A percentile compares a stretch with the other conserved stretches of the same genome.
Evolutionary conservation across 192 early-diverging fungal species (phyloP).

Genomic region (Lunasporangiospora selenospora): DNA sequence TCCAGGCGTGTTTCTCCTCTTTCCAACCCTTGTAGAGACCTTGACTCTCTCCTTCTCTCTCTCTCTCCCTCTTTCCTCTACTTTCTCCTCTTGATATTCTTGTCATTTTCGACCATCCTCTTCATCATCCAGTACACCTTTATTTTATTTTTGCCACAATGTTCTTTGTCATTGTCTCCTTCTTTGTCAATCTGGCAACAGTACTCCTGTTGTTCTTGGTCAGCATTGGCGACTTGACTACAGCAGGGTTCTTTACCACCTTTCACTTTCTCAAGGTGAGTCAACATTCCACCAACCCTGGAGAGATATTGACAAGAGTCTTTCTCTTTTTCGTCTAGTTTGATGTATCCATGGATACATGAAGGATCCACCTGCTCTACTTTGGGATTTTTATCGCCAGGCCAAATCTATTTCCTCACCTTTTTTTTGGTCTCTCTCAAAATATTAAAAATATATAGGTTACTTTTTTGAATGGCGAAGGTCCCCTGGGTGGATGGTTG

Average conservation of each 20-base stretch:
- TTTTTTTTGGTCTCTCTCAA: too few relatives aligned
- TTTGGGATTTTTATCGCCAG: too few relatives aligned
- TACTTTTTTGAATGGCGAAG: slow-evolving; percentile 10
- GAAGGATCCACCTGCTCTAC: not conserved
- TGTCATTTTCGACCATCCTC: not conserved
- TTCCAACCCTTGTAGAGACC: not conserved
- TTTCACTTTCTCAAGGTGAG: slow-evolving; percentile 36
- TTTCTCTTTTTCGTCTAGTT: too few relatives aligned
- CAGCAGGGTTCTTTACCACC: slow-evolving; percentile 14
- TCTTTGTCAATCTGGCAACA: slow-evolving; percentile 24
- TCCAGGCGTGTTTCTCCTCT: not conserved
- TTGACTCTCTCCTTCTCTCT: not conserved
- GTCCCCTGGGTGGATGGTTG: slow-evolving; percentile 26
- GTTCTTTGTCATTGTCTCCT: slow-evolving; percentile 19
- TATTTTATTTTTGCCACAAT: not conserved
- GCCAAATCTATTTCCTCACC: not conserved
- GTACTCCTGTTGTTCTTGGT: slow-evolving; percentile 29
- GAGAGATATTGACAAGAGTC: too few relatives aligned
- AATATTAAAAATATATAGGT: not conserved
- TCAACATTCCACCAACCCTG: not conserved
- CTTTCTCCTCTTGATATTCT: not conserved
- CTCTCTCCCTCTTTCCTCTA: not conserved
- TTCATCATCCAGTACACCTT: not conserved
- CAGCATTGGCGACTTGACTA: slow-evolving; percentile 22
- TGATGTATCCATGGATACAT: too few relatives aligned